Base-by-base conservation (phyloP, 305 asterid species). In the Lippia alba region DNA sequence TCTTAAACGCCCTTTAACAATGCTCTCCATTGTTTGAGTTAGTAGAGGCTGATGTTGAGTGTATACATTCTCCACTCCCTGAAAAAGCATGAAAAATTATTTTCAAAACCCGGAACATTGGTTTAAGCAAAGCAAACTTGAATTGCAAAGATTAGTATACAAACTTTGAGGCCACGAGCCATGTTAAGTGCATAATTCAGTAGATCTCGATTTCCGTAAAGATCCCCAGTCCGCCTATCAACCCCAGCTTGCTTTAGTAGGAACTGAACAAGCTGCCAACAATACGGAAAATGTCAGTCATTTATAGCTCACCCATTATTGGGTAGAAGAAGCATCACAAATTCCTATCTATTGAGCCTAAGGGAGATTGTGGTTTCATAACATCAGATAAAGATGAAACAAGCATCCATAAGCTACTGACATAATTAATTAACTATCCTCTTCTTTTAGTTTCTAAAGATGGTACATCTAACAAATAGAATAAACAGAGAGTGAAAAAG, bases 21-120 rank as follows among this genome's bases (percentile, higher is more conserved):
- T 86, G 86, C 95, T 94, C 87, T 92, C 99, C 97, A 94, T 90
- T 34, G 91, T 92, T 76, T 92, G 98, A 82, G 86, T 80, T 67
- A 94, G 82, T 18, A 92, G 87, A 46, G 99, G 99, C 79, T 94
- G 99, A 85, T 94, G 99, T 83, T 94, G 99, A 78, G 99, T 94
- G 80, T 94, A 94, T 39, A 94, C 99, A 78, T 94, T 94, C 87
- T 94, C 99, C 67, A 94, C 96, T 40, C 98, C 99, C 96, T 87
- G 78, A 76, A 76, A 34, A 65, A 67, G 74, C 69, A 75, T 54
- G 66, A 45, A 30, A 55, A 74, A 17, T 19, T 61, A 39, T 66
- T 40, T 32, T 71, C 19, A 66, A 67, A 12, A 70, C n/a, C 65
- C 36, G 56, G 60, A 71, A 46, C 15, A 19, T 41, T 51, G 67